phyloP scores from a whole-genome alignment of 2,329 filamentous ascomycete species.

The Lachnellula occidentalis region DNA sequence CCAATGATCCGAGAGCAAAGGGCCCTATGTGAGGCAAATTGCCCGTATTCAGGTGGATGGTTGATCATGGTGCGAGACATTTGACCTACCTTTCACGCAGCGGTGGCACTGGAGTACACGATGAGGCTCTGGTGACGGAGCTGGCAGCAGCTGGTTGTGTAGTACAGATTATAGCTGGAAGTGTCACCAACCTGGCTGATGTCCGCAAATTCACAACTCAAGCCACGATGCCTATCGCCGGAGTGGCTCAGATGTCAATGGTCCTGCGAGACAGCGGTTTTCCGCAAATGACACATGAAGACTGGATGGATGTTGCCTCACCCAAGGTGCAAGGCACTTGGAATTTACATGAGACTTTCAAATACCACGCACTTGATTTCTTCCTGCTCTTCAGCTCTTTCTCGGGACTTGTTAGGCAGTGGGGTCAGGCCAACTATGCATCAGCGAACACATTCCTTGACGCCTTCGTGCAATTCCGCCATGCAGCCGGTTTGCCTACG shows the following conservation, averaged over 20 bases:
- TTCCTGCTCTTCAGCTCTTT: conserved; percentile 35
- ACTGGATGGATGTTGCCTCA: conserved; percentile 30
- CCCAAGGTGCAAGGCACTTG: conserved; percentile 31
- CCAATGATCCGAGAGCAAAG: conserved; percentile 34
- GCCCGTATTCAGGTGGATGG: no score
- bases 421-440: conserved; percentile 31
- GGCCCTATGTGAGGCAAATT: conserved; percentile 70
- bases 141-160: conserved; percentile 12
- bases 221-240: conserved; percentile 12
- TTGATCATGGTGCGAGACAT: no score
- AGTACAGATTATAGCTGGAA: no score
- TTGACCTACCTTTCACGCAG: no score
- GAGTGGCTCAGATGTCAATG: conserved; percentile 29
- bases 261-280: conserved; percentile 26
- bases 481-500: conserved; percentile 36
- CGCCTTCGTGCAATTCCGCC: conserved; percentile 35
- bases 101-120: no score
- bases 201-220: background rate
- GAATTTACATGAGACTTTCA: conserved; percentile 16
- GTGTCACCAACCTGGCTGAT: no score
- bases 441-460: conserved; percentile 42
- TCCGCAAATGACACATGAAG: conserved; percentile 32
- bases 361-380: no score
- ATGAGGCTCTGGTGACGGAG: no score
- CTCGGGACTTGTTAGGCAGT: conserved; percentile 29